Conservation (phyloP, 768 basidiomycete species). For the Cystofilobasidium bisporidii region DNA sequence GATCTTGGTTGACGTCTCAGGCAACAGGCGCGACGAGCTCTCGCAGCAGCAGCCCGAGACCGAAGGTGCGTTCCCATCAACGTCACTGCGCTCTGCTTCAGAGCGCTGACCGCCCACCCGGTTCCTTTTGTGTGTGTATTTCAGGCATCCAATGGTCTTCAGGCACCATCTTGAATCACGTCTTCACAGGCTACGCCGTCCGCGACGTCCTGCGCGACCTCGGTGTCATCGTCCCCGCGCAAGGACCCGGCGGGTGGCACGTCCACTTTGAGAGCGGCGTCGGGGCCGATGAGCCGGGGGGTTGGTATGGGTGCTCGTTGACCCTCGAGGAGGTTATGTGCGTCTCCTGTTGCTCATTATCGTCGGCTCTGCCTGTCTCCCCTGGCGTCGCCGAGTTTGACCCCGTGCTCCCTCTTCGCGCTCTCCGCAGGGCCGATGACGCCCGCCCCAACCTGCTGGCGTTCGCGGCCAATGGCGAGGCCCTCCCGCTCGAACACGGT, state of each 20-base stretch:
- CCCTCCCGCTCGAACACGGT: conserved; percentile 49
- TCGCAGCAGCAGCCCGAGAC: not conserved
- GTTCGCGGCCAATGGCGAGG: conserved; percentile 43
- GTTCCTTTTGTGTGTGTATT: too few relatives aligned
- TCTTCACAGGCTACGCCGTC: not conserved
- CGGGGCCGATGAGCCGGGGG: not conserved
- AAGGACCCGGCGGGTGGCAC: not conserved
- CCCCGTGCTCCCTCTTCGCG: not conserved
- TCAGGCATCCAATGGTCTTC: not conserved
- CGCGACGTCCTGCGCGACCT: not conserved
- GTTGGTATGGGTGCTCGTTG: not conserved
- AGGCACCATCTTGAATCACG: not conserved
- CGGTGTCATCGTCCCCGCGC: not conserved
- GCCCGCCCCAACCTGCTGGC: not conserved
- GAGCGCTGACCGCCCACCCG: too few relatives aligned
- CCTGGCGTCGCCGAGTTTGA: too few relatives aligned
- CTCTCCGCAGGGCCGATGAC: not conserved
- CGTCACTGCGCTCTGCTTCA: too few relatives aligned
- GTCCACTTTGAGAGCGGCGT: not conserved
- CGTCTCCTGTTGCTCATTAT: not conserved
- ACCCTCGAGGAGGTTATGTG: not conserved
- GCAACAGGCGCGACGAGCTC: not conserved
- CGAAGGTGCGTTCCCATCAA: too few relatives aligned
- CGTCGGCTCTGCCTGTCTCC: too few relatives aligned
- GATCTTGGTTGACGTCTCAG: not conserved